Conservation (phyloP, 164 flowering plant species). For the Amborella trichopoda region DNA sequence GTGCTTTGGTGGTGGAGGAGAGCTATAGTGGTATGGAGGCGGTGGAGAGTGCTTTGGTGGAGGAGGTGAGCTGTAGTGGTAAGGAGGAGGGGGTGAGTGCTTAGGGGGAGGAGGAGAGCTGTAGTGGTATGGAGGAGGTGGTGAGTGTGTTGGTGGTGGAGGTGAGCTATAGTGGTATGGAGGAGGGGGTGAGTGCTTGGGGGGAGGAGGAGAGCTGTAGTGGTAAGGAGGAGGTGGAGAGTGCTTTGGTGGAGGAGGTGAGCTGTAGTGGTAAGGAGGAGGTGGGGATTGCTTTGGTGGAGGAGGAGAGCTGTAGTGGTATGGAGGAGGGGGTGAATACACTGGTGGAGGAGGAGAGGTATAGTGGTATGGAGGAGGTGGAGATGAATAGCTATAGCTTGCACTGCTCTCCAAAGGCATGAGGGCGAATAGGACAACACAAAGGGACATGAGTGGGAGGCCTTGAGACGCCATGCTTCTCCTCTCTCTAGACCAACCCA, state of each 20-base stretch:
- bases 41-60: too few species aligned
- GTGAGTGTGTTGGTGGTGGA: slow-evolving; percentile 6
- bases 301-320: slow-evolving; percentile 7
- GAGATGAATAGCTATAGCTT: too few species aligned
- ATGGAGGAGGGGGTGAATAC: slow-evolving; percentile 2
- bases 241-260: neutral
- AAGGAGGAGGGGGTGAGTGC: too few species aligned
- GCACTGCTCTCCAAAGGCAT: too few species aligned
- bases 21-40: neutral
- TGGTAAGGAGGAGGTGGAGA: neutral
- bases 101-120: too few species aligned
- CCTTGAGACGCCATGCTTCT: too few species aligned
- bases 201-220: neutral
- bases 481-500: too few species aligned
- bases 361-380: too few species aligned
- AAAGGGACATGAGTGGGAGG: too few species aligned
- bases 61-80: slow-evolving; percentile 3
- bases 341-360: slow-evolving; percentile 12
- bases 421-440: too few species aligned
- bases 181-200: neutral
- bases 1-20: slow-evolving; percentile 3
- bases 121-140: neutral
- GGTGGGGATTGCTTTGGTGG: slow-evolving; percentile 1
- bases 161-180: neutral
- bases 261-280: neutral